Evolutionary conservation across 805 yeast species (phyloP), one percentile per base, ranked within the genome.

Genomic region (Kodamaea restingae): DNA sequence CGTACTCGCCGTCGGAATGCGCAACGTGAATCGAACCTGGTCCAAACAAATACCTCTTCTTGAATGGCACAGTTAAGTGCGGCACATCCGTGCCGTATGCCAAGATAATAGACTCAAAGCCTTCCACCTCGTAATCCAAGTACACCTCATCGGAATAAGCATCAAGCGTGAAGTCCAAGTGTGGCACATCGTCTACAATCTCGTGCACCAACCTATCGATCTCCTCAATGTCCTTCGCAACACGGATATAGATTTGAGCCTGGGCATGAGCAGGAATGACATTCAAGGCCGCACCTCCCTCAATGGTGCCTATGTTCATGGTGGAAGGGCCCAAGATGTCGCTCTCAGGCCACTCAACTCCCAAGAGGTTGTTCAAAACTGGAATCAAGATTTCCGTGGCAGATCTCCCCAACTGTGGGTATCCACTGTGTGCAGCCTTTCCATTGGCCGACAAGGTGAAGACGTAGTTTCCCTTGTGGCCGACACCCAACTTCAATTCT

Each of bases 1-100:
- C 73, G 42, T 57, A 71, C 57, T 80, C 86, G 39, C 75, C 55
- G 40, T 70, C 79, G 6, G 77, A 70, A 49, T 80, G 85, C 0
- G 85, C 85, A 27, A 75, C 78, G 24, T 61, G 65, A 35, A 80
- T 79, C 2, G 79, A 60, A 2, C 88, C 88, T 3, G 87, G 85
- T 0, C 87, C 88, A 48, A 78, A 81, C 7, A 81, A 58, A 49
- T 76, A 80, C 48, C 76, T 63, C 40, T 62, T 45, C 18, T 50
- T 38, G 29, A 61, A 43, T 6, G 48, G 47, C 4, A 50, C 44
- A 3, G 31, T 33, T 32, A 65, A 51, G 38, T 57, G 49, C 2
- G 67, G 67, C 14, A 62, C 51, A 38, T 62, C 67, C 2, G 83
- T 77, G 17, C 70, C 67, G 49, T 75, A 77, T 1, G 80, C 73